Base-by-base conservation (phyloP, 78 protist genomes). In the Polysphondylium violaceum region DNA sequence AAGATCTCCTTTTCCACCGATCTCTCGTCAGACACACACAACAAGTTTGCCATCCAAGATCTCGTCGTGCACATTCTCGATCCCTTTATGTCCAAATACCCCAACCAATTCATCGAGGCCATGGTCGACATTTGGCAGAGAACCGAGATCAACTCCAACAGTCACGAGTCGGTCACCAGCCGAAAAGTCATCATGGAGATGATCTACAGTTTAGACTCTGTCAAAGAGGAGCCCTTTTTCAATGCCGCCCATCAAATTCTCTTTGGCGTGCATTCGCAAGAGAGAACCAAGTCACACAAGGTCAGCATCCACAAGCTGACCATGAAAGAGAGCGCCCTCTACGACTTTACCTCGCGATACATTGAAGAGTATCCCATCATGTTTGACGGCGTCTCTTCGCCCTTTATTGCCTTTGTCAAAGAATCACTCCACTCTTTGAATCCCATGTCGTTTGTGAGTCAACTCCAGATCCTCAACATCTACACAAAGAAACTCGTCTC, bases 41-140 rank as follows among this genome's bases (percentile, higher is more conserved):
- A 83, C 25, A 83, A 83, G 43, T 83, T 59, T 69, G 91, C 91
- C 14, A 83, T 83, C 59, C 91, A 83, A 43, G 91, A 83, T 83
- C 35, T 83, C 27, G 58, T 83, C 36, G 56, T 59, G 40, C 91
- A 83, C 14, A 83, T 83, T 11, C 11, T 83, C 0, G 91, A 83
- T n/a, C 91, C 91, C 55, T 59, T 83, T 38, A 83, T 83, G 91
- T 27, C 79, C 12, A 83, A 83, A 43, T 83, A 83, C 23, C 91
- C 91, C 41, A 43, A 47, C 27, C 71, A 83, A 40, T 83, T 83
- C 35, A 55, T 69, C 27, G 79, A 74, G 7, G 64, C 91, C 1
- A 69, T 83, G 35, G 63, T 83, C 31, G 91, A 83, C 1, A 17
- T 83, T 9, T 83, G 91, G 91, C 91, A 83, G 41, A 83, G 60